Base-by-base conservation (phyloP, 202 grass and related monocot species). In the Sporobolus alterniflorus region DNA sequence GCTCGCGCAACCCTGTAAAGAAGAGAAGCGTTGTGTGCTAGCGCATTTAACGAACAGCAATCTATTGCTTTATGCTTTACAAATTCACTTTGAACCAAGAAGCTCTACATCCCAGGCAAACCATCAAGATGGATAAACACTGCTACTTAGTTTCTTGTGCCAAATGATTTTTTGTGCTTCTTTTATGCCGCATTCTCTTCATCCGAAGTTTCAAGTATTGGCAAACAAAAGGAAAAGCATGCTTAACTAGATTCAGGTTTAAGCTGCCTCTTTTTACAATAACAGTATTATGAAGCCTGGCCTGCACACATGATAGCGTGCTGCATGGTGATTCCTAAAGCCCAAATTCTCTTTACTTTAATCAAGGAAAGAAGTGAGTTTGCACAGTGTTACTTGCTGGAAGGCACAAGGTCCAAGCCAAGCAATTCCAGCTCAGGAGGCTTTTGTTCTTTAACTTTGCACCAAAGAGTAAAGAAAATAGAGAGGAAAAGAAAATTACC, bases 381-480 rank as follows among this genome's bases (percentile, higher is more conserved):
- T 67, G 44, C 42, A 65, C 74, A 20, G 50, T 86, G 77, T 66
- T 68, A 42, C 66, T 67, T 83, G 83, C 50, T 82, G 88, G 73
- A 59, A 57, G 77, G 88, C 78, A 67, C 72, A 82, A 36, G 66
- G 66, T 86, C 56, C 77, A 66, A 90, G 79, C 44, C 11, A 79
- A 79, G 78, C 57, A 68, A 83, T 68, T 71, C 85, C 66, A 86
- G 36, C 36, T 47, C 24, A 68, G 41, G 57, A 51, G 78, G 66
- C 78, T 90, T n/a, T 90, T 87, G 43, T 70, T 71, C 71, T 86
- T 90, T 90, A 86, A 78, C 78, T 90, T 83, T 83, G 73, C 11
- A 74, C 22, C 54, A 74, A 86, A 79, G 88, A 67, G 57, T 48
- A 67, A 82, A 50, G 56, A 83, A 83, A 83, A 21, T 55, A 68